A percentile compares a stretch with the other conserved stretches of the same genome.
Evolutionary conservation across 1,139 yeast genomes (phyloP).

Genomic region (Debaryomyces fabryi): DNA sequence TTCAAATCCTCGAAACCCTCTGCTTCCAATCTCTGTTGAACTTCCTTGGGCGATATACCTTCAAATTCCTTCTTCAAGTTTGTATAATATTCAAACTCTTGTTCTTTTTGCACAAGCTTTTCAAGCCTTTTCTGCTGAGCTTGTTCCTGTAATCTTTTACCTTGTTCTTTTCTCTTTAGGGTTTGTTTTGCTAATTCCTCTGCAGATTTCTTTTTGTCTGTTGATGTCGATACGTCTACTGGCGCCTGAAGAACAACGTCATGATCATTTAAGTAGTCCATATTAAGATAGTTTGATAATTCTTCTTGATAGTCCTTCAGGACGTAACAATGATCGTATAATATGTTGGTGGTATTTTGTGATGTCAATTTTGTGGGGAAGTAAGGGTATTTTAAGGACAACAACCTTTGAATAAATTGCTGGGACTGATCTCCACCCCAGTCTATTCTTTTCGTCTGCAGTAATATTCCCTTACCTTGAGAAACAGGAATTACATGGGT

Average conservation of each 20-base stretch:
- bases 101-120: constrained; percentile 76
- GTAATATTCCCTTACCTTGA: constrained; percentile 62
- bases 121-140: constrained; percentile 85
- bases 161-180: constrained; percentile 82
- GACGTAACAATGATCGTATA: constrained; percentile 79
- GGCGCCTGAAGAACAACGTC: constrained; percentile 88
- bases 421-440: constrained; percentile 88
- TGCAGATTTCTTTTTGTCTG: constrained; percentile 72
- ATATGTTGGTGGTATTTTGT: constrained; percentile 65
- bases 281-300: constrained; percentile 54
- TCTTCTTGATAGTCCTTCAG: constrained; percentile 71
- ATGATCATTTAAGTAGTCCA: constrained; percentile 63
- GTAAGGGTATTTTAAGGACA: constrained; percentile 85
- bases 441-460: constrained; percentile 78
- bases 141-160: constrained; percentile 87
- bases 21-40: constrained; percentile 53
- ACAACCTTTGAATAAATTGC: constrained; percentile 60
- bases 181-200: constrained; percentile 80
- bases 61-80: constrained; percentile 57
- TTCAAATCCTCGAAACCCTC: constrained; percentile 80
- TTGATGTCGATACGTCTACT: constrained; percentile 49
- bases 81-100: constrained; percentile 73
- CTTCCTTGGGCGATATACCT: constrained; percentile 44
- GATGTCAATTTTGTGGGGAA: constrained; percentile 75
- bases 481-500: constrained; percentile 84